A percentile compares a stretch with the other conserved stretches of the same genome.
phyloP scores from a whole-genome alignment of 306 rosid species.

The Mimosa pudica region DNA sequence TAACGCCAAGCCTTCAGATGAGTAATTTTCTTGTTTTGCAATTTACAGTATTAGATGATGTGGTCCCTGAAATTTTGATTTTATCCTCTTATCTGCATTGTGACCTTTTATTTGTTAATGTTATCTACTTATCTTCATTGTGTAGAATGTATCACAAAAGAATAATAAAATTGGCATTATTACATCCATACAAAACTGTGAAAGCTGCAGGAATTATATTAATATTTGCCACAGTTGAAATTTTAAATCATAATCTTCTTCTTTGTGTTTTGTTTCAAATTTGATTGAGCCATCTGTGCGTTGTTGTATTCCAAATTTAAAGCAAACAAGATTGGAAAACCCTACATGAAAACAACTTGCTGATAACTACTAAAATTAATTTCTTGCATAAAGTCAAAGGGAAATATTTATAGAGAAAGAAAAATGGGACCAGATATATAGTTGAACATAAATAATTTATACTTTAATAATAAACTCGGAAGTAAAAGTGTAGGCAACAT shows the following conservation, averaged over 20 bases:
- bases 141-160: neutral
- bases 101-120: neutral
- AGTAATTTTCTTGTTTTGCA: neutral
- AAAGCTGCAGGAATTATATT: neutral
- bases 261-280: neutral
- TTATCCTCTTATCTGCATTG: slow-evolving; percentile 5
- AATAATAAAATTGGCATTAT: neutral
- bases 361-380: neutral
- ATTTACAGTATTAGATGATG: slow-evolving; percentile 6
- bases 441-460: neutral
- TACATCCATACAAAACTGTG: neutral
- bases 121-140: slow-evolving; percentile 19
- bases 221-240: neutral
- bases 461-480: neutral
- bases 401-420: neutral
- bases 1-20: neutral
- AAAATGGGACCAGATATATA: neutral
- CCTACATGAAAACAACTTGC: neutral
- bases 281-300: slow-evolving; percentile 11
- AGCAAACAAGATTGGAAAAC: neutral
- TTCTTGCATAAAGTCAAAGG: slow-evolving; percentile 5
- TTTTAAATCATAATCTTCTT: neutral
- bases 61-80: slow-evolving; percentile 10
- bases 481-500: too few species aligned
- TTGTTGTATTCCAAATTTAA: neutral